These are phyloP conservation scores for Blastobotrys buckinghamii DNA, from an alignment of 1,139 yeast species.

Conservation along the genomic window DNA sequence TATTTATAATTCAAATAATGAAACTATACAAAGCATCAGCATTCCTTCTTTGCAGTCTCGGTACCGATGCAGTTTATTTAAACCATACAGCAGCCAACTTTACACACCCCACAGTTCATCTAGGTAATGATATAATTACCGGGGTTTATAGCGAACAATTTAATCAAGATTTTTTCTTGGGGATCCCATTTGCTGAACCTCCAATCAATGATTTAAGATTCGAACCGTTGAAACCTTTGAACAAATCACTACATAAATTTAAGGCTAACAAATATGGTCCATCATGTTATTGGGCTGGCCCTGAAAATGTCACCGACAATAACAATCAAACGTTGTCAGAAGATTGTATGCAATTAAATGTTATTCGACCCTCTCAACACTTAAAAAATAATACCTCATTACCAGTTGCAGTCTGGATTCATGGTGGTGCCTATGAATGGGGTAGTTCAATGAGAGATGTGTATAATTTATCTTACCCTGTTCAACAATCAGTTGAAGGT, in stretches of 20 bases:
- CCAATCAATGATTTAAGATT: conserved; percentile 23
- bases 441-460: conserved; percentile 9
- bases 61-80: too few relatives aligned
- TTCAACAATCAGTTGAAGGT: conserved; percentile 11
- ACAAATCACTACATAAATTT: conserved; percentile 8
- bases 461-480: conserved; percentile 9
- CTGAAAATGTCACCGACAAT: not conserved
- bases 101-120: too few relatives aligned
- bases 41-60: too few relatives aligned
- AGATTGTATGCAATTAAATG: conserved; percentile 23
- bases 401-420: conserved; percentile 35
- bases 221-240: conserved; percentile 12
- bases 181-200: conserved; percentile 26
- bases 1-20: too few relatives aligned
- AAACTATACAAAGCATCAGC: too few relatives aligned
- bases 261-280: conserved; percentile 13
- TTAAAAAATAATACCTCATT: conserved; percentile 10
- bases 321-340: conserved; percentile 14
- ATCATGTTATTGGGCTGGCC: conserved; percentile 11
- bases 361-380: conserved; percentile 18
- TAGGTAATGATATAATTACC: not conserved
- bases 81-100: too few relatives aligned
- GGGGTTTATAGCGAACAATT: not conserved
- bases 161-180: conserved; percentile 14
- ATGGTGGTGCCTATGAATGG: conserved; percentile 33